Percentiles rank a stretch among this genome's conserved stretches.
Conservation (phyloP, 2,329 filamentous ascomycete genomes). For the Coniochaeta ligniaria region DNA sequence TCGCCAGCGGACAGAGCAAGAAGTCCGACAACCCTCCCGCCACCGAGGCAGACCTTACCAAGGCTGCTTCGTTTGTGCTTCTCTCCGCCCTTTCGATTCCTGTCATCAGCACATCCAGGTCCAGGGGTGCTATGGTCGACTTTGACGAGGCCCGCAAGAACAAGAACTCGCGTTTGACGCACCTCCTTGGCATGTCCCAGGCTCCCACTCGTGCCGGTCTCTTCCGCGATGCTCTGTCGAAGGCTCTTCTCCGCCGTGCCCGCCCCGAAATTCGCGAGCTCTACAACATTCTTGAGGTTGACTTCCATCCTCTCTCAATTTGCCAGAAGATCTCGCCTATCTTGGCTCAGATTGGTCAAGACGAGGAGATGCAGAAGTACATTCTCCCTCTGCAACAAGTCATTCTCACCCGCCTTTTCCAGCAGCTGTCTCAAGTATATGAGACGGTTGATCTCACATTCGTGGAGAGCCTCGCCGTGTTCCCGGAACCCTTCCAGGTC, state of each 20-base stretch:
- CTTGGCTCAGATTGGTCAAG: slow-evolving; percentile 82
- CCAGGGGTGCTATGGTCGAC: slow-evolving; percentile 90
- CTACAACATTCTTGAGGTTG: slow-evolving; percentile 97
- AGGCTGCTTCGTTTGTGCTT: slow-evolving; percentile 91
- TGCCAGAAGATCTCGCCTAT: slow-evolving; percentile 99
- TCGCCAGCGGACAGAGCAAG: slow-evolving; percentile 77
- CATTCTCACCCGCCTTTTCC: slow-evolving; percentile 95
- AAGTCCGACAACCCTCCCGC: slow-evolving; percentile 93
- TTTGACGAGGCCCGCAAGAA: slow-evolving; percentile 96
- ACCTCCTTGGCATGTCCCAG: slow-evolving; percentile 87
- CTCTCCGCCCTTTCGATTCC: slow-evolving; percentile 95
- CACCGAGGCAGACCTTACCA: slow-evolving; percentile 83
- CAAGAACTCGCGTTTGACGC: slow-evolving; percentile 96
- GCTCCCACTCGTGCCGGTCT: slow-evolving; percentile 82
- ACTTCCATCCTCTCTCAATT: slow-evolving; percentile 97
- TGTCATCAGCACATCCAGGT: slow-evolving; percentile 96
- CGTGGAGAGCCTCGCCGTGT: slow-evolving; percentile 87
- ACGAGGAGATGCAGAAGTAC: slow-evolving; percentile 96
- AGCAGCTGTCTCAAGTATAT: slow-evolving; percentile 98
- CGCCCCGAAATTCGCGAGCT: slow-evolving; percentile 92
- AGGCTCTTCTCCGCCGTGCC: slow-evolving; percentile 86
- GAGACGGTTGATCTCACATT: slow-evolving; percentile 94
- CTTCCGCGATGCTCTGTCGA: slow-evolving; percentile 94
- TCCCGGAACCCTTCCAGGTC: slow-evolving; percentile 95
- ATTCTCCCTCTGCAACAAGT: slow-evolving; percentile 94